A percentile compares a stretch with the other conserved stretches of the same genome.
phyloP scores from a whole-genome alignment of 306 rosid species.

The Vicia sativa region DNA sequence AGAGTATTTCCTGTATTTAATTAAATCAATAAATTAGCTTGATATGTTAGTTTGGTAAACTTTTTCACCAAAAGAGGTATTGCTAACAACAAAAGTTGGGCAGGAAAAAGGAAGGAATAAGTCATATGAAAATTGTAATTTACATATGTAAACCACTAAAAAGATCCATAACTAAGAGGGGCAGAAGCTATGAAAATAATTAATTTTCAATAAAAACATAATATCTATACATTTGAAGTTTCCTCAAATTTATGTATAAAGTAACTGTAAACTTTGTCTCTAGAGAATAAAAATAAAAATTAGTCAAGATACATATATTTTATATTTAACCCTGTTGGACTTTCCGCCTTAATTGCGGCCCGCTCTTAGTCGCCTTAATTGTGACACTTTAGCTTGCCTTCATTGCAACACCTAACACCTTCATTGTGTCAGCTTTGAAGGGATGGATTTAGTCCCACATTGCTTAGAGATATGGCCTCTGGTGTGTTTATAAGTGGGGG shows the following conservation, averaged over 20 bases:
- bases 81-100: slow-evolving; percentile 5
- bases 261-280: slow-evolving; percentile 5
- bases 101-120: slow-evolving; percentile 12
- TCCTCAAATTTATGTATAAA: slow-evolving; percentile 19
- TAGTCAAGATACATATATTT: slow-evolving; percentile 1
- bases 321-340: neutral
- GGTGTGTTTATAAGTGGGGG: no score
- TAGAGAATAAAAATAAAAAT: slow-evolving; percentile 18
- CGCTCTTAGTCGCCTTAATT: no score
- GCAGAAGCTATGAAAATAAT: neutral
- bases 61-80: slow-evolving; percentile 14
- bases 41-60: neutral
- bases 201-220: slow-evolving; percentile 11
- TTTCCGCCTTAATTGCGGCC: no score
- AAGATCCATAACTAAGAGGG: slow-evolving; percentile 4
- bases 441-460: no score
- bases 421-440: no score
- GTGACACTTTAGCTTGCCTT: no score
- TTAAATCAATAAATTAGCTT: slow-evolving; percentile 14
- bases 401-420: no score
- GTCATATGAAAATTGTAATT: slow-evolving; percentile 30
- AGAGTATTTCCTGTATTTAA: slow-evolving; percentile 68
- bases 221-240: slow-evolving; percentile 6
- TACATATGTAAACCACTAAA: slow-evolving; percentile 24
- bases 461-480: no score